phyloP scores from a whole-genome alignment of 495 filamentous ascomycete species.

The Penicillium coffeae region DNA sequence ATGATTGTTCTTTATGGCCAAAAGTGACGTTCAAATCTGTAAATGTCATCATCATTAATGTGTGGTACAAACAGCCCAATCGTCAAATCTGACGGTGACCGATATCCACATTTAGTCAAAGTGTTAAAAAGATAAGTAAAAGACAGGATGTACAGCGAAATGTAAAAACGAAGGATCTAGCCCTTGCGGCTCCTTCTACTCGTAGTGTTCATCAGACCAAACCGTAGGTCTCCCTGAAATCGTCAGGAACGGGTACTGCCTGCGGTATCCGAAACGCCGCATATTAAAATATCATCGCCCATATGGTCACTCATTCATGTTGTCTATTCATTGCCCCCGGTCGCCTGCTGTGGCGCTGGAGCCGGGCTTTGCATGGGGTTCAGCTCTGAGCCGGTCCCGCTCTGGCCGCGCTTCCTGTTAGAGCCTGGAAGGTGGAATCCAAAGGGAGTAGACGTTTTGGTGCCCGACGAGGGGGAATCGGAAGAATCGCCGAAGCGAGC shows the following conservation, averaged over 20 bases:
- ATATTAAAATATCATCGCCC: not conserved
- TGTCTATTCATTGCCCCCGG: slow-evolving; percentile 25
- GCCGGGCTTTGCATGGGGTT: slow-evolving; percentile 46
- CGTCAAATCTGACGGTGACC: not conserved
- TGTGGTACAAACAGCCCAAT: not conserved
- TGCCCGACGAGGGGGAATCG: slow-evolving; percentile 36
- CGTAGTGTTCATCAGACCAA: not conserved
- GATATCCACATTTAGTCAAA: not conserved
- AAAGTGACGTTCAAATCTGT: no score
- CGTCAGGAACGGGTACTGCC: not conserved
- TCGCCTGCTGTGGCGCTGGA: slow-evolving; percentile 14
- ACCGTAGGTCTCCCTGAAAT: not conserved
- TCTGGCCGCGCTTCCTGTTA: slow-evolving; percentile 65
- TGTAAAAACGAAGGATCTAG: not conserved
- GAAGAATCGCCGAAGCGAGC: slow-evolving; percentile 71
- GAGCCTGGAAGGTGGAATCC: slow-evolving; percentile 68
- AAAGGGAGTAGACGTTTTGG: slow-evolving; percentile 46
- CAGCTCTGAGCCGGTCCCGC: slow-evolving; percentile 68
- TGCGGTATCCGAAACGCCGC: not conserved
- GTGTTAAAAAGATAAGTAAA: not conserved
- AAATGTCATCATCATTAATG: not conserved
- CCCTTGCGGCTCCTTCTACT: not conserved
- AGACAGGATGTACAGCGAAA: not conserved
- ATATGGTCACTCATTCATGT: not conserved
- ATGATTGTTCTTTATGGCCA: no score